Base-by-base conservation (phyloP, 371 early-diverging fungal species). In the Mucor plumbeus region DNA sequence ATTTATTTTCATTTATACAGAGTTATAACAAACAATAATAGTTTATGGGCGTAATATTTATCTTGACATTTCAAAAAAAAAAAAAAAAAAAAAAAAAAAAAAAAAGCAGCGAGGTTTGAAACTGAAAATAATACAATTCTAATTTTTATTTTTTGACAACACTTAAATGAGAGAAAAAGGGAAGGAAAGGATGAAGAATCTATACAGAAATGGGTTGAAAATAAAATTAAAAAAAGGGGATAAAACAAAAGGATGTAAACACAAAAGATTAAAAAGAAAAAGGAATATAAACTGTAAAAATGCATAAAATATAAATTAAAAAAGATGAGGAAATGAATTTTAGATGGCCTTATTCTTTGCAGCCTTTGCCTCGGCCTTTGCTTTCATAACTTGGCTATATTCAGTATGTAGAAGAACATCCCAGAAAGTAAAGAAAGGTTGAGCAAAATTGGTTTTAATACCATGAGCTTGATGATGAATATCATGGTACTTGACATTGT, bases 381-480 rank as follows among this genome's bases (percentile, higher is more conserved):
- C 68, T 33, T 69, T 69, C 65, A 71, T 72, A 9, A 72, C 75
- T 58, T 77, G 72, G 21, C 58, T 70, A 40, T 73, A 69, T 58
- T 75, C 72, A 13, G 75, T 75, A 15, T 88, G 87, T 66, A 89
- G 79, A 60, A 85, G 67, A 14, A 78, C 77, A 75, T 92, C 92
- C 92, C 92, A 92, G 62, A 87, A 85, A 5, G 87, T 90, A 69
- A 90, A 91, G 77, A 89, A 92, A 14, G 91, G 90, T 70, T 89
- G 85, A 7, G 82, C 78, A 60, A 74, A 86, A 71, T 87, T 87
- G 59, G 75, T 85, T 70, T 87, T 87, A 63, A 85, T 82, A 40
- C 87, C 87, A 65, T 84, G 76, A 50, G 73, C 70, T 67, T 86
- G 87, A 65, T 87, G 87, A 58, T 87, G 87, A 34, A 87, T 85